Percentiles rank a stretch among this genome's conserved stretches.
Evolutionary conservation across 1,284 basidiomycete genomes (phyloP).

Genomic region (Trametes hirsuta): DNA sequence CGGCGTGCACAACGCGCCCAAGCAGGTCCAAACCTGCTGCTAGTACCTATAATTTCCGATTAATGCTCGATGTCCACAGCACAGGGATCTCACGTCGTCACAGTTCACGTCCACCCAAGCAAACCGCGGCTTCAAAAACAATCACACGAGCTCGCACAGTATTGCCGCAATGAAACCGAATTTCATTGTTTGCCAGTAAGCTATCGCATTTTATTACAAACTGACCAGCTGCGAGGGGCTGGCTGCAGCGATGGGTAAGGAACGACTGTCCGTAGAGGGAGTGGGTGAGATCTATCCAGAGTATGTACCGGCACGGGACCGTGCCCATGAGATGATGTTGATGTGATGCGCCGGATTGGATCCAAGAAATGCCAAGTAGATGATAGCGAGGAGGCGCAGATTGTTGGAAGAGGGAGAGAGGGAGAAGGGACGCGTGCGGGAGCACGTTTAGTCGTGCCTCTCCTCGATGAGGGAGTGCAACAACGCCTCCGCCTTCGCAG

Average conservation of each 20-base stretch:
- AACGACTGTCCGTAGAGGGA: constrained; percentile 6
- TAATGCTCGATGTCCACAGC: too few relatives aligned
- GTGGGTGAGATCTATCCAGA: constrained; percentile 1
- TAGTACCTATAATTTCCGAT: too few relatives aligned
- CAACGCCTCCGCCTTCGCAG: constrained; percentile 28
- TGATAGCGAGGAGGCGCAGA: too few relatives aligned
- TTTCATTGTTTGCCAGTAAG: neutral
- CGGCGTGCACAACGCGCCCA: too few relatives aligned
- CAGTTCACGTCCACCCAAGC: too few relatives aligned
- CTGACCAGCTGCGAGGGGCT: constrained; percentile 7
- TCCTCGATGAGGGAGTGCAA: constrained; percentile 12
- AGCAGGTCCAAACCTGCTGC: too few relatives aligned
- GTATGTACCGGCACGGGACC: neutral
- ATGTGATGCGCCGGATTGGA: neutral
- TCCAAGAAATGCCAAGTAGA: constrained; percentile 2
- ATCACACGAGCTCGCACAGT: neutral
- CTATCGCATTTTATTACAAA: constrained; percentile 9
- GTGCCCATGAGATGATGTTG: neutral
- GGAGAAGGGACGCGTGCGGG: constrained; percentile 23
- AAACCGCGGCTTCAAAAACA: too few relatives aligned
- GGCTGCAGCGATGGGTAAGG: constrained; percentile 5
- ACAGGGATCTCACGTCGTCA: too few relatives aligned
- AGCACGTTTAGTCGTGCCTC: neutral
- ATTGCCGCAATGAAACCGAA: neutral
- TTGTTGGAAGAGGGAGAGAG: constrained; percentile 24